Base-by-base conservation (phyloP, 108 stramenopile genomes). In the Cylindrotheca fusiformis region DNA sequence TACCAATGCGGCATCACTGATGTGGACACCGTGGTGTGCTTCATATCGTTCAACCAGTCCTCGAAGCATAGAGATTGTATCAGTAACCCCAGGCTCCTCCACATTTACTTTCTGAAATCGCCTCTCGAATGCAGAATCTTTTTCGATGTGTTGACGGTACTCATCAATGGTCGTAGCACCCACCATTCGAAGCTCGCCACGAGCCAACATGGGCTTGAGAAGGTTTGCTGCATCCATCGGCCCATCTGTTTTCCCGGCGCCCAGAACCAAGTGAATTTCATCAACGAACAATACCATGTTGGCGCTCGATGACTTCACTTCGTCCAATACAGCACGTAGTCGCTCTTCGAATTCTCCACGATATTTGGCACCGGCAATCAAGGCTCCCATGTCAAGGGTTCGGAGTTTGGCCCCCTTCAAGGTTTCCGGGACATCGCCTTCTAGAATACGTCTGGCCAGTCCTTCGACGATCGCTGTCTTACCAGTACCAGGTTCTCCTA, bases 301-400 rank as follows among this genome's bases (percentile, higher is more conserved):
- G 18, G 93, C 80, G 4, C 93, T 81, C 27, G 78, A 80, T 33
- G 88, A 90, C 55, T 71, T 71, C 27, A 95, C 91, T 79, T 99
- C 98, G 53, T 96, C 96, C 64, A 99, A 67, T 5, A 99, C 96
- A 2, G 97, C 96, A 50, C 89, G 80, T 12, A 99, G 73, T 19
- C 98, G 83, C 66, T 98, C 98, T 71, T 99, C 98, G 57, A 99
- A 99, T 49, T 99, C 98, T 51, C 98, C 98, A 33, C 97, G 81
- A 68, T 97, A 97, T 60, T 97, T 97, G 49, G 97, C 97, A 4
- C 98, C 98, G 0, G 98, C 98, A 2, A 99, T 86, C 1, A 99
- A 67, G 10, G 95, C 93, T 36, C 96, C 98, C 94, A 99, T 95
- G 56, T 99, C 97, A 27, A 98, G 66, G 5, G 95, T 90, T 25